Conservation (phyloP, 169 alveolate genomes). For the Plasmodium cynomolgi region DNA sequence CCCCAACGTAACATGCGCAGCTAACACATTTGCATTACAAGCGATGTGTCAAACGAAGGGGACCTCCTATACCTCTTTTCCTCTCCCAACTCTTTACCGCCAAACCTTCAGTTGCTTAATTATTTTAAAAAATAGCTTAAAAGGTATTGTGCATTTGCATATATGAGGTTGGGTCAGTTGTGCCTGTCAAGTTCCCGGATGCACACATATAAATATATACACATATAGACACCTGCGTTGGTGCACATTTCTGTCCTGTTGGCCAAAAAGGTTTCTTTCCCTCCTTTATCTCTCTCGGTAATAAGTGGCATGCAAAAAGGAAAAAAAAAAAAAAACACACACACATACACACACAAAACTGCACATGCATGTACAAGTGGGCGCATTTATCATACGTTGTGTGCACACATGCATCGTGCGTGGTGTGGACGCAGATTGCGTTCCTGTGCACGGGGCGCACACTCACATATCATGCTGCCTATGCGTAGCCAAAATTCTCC, state of each 20-base stretch:
- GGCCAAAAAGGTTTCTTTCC: neutral
- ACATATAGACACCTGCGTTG: neutral
- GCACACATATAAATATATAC: neutral
- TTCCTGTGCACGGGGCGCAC: too few relatives aligned
- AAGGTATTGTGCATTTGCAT: neutral
- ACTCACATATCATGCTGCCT: neutral
- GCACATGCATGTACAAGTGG: neutral
- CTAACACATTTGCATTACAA: neutral
- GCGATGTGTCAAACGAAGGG: neutral
- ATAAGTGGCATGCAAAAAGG: neutral
- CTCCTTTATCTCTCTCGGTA: neutral
- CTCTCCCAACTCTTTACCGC: neutral
- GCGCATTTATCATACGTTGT: neutral
- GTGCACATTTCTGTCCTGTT: neutral
- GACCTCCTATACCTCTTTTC: neutral
- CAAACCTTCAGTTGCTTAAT: neutral
- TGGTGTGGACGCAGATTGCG: too few relatives aligned
- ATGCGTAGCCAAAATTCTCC: slow-evolving; percentile 69
- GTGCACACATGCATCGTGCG: neutral
- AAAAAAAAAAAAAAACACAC: slow-evolving; percentile 17
- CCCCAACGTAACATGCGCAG: neutral
- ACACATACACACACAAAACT: neutral
- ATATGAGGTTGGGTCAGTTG: neutral
- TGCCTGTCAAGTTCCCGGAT: neutral
- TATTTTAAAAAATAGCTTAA: neutral